Evolutionary conservation across 2,329 filamentous ascomycete genomes (phyloP).

Genomic region (Albifimbria verrucaria): DNA sequence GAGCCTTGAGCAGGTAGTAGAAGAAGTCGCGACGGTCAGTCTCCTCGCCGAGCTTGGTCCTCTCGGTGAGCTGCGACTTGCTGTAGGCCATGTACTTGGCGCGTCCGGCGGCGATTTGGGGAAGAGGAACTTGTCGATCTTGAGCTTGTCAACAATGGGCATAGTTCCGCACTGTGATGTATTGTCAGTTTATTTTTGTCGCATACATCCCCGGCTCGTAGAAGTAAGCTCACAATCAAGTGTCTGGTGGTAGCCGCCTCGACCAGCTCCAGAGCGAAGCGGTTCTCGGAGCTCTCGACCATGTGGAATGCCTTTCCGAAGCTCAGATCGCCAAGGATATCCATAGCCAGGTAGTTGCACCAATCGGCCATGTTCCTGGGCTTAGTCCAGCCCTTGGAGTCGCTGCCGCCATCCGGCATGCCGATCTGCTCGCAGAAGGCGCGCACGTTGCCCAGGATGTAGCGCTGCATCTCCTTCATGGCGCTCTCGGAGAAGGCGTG

Average conservation of each 20-base stretch:
- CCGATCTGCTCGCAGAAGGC: slow-evolving; percentile 61
- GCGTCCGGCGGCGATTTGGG: slow-evolving; percentile 61
- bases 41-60: slow-evolving; percentile 63
- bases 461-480: slow-evolving; percentile 65
- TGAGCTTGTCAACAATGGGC: slow-evolving; percentile 63
- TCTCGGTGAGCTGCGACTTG: slow-evolving; percentile 62
- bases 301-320: slow-evolving; percentile 62
- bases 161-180: slow-evolving; percentile 62
- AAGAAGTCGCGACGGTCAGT: slow-evolving; percentile 72
- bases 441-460: slow-evolving; percentile 63
- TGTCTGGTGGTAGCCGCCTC: slow-evolving; percentile 66
- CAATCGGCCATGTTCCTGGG: slow-evolving; percentile 61
- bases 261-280: slow-evolving; percentile 65
- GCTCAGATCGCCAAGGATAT: slow-evolving; percentile 58
- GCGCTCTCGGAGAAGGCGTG: slow-evolving; percentile 68
- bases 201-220: neutral
- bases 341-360: slow-evolving; percentile 62
- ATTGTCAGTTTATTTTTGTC: slow-evolving; percentile 1
- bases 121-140: slow-evolving; percentile 66
- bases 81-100: slow-evolving; percentile 71
- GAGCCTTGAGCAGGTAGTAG: slow-evolving; percentile 69
- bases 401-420: slow-evolving; percentile 32
- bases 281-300: slow-evolving; percentile 56
- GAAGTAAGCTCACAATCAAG: slow-evolving; percentile 52
- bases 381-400: slow-evolving; percentile 53